Conservation (phyloP, 805 yeast genomes). For the Cyberlindnera bimundalis region DNA sequence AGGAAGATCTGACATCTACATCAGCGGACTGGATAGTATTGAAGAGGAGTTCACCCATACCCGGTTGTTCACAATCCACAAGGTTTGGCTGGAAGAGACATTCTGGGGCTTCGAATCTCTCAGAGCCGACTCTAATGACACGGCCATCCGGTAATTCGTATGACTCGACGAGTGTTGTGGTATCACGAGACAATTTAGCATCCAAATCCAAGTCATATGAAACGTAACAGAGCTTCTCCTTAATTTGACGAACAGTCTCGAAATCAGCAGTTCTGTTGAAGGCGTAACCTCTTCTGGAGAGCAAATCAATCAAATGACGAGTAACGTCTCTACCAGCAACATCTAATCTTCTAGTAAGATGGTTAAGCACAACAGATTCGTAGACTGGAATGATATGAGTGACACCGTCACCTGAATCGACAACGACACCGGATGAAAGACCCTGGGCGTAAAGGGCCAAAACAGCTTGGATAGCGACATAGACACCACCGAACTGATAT, state of each 20-base stretch:
- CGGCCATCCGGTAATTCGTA: slow-evolving; percentile 98
- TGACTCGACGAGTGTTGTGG: slow-evolving; percentile 89
- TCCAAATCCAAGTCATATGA: slow-evolving; percentile 92
- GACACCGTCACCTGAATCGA: slow-evolving; percentile 98
- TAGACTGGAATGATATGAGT: slow-evolving; percentile 98
- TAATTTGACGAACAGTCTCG: slow-evolving; percentile 96
- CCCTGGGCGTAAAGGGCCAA: slow-evolving; percentile 97
- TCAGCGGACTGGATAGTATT: slow-evolving; percentile 94
- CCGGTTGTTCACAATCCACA: slow-evolving; percentile 95
- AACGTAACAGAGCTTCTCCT: slow-evolving; percentile 93
- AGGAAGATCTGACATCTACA: slow-evolving; percentile 83
- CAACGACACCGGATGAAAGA: slow-evolving; percentile 93
- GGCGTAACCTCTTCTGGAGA: slow-evolving; percentile 95
- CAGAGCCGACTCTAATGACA: slow-evolving; percentile 88
- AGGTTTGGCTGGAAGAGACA: slow-evolving; percentile 94
- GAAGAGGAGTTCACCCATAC: slow-evolving; percentile 89
- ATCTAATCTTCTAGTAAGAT: slow-evolving; percentile 85
- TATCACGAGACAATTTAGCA: slow-evolving; percentile 81
- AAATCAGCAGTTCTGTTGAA: slow-evolving; percentile 98
- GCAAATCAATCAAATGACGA: slow-evolving; percentile 85
- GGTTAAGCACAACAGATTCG: slow-evolving; percentile 94
- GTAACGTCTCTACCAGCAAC: slow-evolving; percentile 99
- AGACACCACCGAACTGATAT: slow-evolving; percentile 87
- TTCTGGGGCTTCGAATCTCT: slow-evolving; percentile 95
- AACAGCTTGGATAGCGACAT: slow-evolving; percentile 97